Conservation (phyloP, 345 rosid species). For the Bruguiera sexangula region DNA sequence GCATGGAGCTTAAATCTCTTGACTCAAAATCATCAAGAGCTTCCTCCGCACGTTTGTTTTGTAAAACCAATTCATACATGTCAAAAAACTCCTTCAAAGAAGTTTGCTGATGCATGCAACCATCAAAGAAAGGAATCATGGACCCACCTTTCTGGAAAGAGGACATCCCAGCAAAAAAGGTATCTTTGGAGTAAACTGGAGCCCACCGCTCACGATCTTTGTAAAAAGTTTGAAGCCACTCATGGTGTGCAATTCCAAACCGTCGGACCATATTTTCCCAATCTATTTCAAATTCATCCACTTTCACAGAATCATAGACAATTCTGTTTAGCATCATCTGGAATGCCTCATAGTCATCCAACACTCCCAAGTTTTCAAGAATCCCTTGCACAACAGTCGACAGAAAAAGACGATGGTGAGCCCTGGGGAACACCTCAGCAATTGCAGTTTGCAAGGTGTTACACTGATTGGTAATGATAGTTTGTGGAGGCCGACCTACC, state of each 20-base stretch:
- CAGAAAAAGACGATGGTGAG: constrained; percentile 47
- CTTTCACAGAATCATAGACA: constrained; percentile 53
- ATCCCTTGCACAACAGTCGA: constrained; percentile 47
- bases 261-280: constrained; percentile 67
- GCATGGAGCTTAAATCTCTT: constrained; percentile 39
- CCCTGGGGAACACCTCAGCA: constrained; percentile 53
- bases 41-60: constrained; percentile 73
- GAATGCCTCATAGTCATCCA: constrained; percentile 48
- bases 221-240: constrained; percentile 63
- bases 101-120: constrained; percentile 67
- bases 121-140: constrained; percentile 54
- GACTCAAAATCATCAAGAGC: constrained; percentile 56
- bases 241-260: constrained; percentile 52
- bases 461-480: constrained; percentile 58
- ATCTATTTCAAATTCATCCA: constrained; percentile 63
- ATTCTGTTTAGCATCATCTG: constrained; percentile 48
- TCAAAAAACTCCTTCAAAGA: constrained; percentile 89
- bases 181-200: constrained; percentile 76
- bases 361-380: constrained; percentile 53
- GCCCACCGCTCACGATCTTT: constrained; percentile 78
- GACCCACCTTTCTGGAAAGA: constrained; percentile 52
- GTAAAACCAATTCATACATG: constrained; percentile 68
- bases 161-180: constrained; percentile 59
- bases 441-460: constrained; percentile 55
- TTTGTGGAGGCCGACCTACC: constrained; percentile 48